Conservation (phyloP, 305 asterid species). For the Fraxinus angustifolia region DNA sequence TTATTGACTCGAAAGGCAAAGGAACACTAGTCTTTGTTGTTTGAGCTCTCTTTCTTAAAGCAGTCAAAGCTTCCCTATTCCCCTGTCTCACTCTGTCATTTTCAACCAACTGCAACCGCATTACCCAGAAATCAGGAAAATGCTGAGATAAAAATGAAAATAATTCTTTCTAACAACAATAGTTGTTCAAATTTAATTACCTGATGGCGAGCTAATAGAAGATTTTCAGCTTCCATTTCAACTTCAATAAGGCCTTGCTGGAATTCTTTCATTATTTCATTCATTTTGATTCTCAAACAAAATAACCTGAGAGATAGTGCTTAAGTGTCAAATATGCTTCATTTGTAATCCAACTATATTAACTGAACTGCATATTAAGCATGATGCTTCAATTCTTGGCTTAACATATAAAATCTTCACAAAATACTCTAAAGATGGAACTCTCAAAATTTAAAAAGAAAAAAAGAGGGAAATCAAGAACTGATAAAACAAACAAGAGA, state of each 20-base stretch:
- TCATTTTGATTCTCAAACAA: conserved; percentile 35
- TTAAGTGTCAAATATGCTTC: neutral
- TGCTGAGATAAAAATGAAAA: neutral
- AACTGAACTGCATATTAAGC: neutral
- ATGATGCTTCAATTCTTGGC: neutral
- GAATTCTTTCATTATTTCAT: conserved; percentile 47
- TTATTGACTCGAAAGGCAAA: conserved; percentile 73
- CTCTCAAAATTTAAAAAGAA: neutral
- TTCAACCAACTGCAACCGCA: conserved; percentile 65
- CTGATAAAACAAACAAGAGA: neutral
- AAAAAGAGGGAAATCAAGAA: neutral
- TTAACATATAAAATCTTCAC: neutral
- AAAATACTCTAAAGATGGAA: neutral
- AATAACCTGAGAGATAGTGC: neutral
- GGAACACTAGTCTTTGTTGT: conserved; percentile 65
- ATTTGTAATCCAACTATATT: neutral
- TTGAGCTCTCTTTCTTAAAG: conserved; percentile 69
- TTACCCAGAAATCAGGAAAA: conserved; percentile 3
- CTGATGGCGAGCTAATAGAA: conserved; percentile 74
- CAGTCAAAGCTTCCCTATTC: conserved; percentile 85
- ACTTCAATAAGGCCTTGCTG: conserved; percentile 53
- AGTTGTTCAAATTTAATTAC: conserved; percentile 28
- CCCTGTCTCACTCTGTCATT: conserved; percentile 75
- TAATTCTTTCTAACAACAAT: conserved; percentile 4
- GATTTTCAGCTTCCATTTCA: conserved; percentile 76